Evolutionary conservation across 2,329 filamentous ascomycete genomes (phyloP), one percentile per base, ranked within the genome.

Genomic region (Penicillium freii): DNA sequence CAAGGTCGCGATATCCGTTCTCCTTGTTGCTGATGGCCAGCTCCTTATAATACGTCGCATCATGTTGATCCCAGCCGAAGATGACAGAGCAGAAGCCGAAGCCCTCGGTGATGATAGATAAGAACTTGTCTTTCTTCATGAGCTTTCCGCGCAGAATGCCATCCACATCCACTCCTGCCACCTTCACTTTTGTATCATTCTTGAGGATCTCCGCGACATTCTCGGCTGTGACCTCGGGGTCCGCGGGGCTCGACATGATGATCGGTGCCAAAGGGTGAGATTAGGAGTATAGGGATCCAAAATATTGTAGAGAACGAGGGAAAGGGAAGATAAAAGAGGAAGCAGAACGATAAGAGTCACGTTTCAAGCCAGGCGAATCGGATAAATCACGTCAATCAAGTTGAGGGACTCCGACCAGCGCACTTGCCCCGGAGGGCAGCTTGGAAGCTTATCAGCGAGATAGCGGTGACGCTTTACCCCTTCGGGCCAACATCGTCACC

Each of bases 21-120:
- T 91, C 87, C 65, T 90, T 89, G 77, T 96, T 96, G 77, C 90
- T 94, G 73, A 96, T 88, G 69, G 84, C 84, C 62, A 96, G 84
- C 77, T 96, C 92, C 66, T 83, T 86, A 73, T 90, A 87, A 75
- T 96, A 97, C 11, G 91, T 95, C 78, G 86, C 82, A 71, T 97
- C 92, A 75, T 97, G 92, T 91, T 96, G 96, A 76, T 97, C 92
- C 92, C 92, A 96, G 72, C 92, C 92, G 69, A 96, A 96, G 63
- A 96, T 86, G 65, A 96, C 91, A 21, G 90, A 94, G 80, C 92
- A 96, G 81, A 96, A 96, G 53, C 92, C 92, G 67, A 96, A 96
- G 51, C 92, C 92, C 44, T 86, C 83, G 42, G 84, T 76, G n/a
- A 87, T 88, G 52, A 96, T 84, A 31, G 89, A 91, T 38, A 96